Conservation (phyloP, 1,284 basidiomycete genomes). For the Anthracocystis setariae region DNA sequence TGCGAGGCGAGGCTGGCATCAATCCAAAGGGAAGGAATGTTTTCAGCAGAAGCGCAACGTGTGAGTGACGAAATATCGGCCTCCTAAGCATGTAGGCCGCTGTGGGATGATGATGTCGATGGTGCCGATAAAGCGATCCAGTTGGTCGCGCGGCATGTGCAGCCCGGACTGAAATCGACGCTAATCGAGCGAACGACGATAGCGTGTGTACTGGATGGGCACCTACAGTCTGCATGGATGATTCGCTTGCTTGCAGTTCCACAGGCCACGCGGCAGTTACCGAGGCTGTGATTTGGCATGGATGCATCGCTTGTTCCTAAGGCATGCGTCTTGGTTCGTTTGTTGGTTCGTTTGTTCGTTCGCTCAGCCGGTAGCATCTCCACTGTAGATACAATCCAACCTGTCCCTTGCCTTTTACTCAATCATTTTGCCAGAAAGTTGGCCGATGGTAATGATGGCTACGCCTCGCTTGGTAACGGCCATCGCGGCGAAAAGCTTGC, state of each 20-base stretch:
- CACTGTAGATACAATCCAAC: no score
- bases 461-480: no score
- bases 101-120: slow-evolving; percentile 24
- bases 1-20: slow-evolving; percentile 1
- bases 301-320: slow-evolving; percentile 6
- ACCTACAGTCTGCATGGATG: not conserved
- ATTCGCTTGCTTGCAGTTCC: slow-evolving; percentile 6
- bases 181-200: not conserved
- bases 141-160: not conserved
- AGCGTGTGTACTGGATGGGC: not conserved
- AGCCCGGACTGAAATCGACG: not conserved
- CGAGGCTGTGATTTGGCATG: slow-evolving; percentile 13
- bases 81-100: not conserved
- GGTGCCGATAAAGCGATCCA: not conserved
- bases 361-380: no score
- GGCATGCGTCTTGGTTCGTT: no score
- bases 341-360: no score
- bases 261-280: slow-evolving; percentile 18
- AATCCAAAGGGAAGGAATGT: not conserved
- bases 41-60: not conserved
- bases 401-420: no score
- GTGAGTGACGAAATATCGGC: slow-evolving; percentile 15
- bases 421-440: no score
- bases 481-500: not conserved
- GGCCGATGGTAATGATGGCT: not conserved